These are phyloP conservation scores for Discostella stelligeroides DNA, from an alignment of 108 stramenopile genomes.

Conservation along the genomic window DNA sequence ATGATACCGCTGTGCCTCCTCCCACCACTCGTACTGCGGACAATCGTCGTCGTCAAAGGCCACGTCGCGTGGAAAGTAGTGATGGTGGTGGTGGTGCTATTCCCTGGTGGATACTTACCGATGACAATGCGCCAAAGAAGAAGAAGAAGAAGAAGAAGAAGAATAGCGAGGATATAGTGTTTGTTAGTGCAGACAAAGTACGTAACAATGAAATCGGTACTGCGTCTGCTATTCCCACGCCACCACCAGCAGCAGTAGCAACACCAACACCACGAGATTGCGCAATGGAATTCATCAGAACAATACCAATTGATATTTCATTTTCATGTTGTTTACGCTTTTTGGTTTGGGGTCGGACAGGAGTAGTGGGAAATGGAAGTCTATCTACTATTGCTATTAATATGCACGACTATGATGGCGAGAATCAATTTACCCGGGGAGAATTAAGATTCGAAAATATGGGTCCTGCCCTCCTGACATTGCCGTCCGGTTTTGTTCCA, in stretches of 20 bases:
- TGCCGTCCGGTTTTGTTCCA: background rate
- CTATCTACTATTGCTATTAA: slow-evolving; percentile 3
- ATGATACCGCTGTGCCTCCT: no score
- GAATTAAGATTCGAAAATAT: background rate
- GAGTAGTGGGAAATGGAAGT: slow-evolving; percentile 24
- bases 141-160: slow-evolving; percentile 32
- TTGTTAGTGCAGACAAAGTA: background rate
- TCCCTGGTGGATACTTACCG: slow-evolving; percentile 39
- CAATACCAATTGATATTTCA: slow-evolving; percentile 56
- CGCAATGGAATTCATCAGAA: slow-evolving; percentile 55
- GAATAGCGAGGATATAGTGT: no score
- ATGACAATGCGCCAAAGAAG: slow-evolving; percentile 27
- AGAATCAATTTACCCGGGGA: background rate
- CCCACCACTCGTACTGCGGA: no score
- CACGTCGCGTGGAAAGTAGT: no score
- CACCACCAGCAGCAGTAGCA: no score
- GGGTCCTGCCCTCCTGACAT: slow-evolving; percentile 31
- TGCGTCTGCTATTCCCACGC: no score
- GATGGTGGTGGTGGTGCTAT: slow-evolving; percentile 4
- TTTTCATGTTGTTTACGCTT: slow-evolving; percentile 49
- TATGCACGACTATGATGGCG: slow-evolving; percentile 16
- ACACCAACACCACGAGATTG: slow-evolving; percentile 43
- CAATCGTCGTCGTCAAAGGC: no score
- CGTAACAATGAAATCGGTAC: background rate
- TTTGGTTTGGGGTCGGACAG: slow-evolving; percentile 62